Base-by-base conservation (phyloP, 148 eudicot genomes). In the Camellia japonica region DNA sequence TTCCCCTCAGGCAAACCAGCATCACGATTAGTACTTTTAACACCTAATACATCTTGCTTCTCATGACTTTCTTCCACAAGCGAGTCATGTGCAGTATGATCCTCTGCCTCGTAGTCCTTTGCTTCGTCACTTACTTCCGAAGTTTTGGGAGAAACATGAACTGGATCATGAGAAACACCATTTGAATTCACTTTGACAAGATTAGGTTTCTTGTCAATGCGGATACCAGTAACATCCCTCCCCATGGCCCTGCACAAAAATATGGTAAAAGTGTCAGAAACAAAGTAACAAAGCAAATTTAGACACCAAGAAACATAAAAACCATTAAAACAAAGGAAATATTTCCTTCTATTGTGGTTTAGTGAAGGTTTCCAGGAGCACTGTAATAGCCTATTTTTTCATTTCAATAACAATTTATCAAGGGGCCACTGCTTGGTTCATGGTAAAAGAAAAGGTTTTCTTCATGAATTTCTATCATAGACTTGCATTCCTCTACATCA, bases 221-320 rank as follows among this genome's bases (percentile, higher is more conserved):
- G 89, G 80, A 90, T 73, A 73, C 95, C 92, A 58, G 93, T 76
- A 81, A 92, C 83, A 71, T 93, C 93, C 80, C 97, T 92, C 77
- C 94, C 97, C 99, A 95, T 93, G 73, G 65, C 83, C 87, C 99
- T 93, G 90, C 86, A 82, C 11, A 74, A 86, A 77, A 80, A 49
- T 15, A 30, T 69, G 42, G 60, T 9, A 42, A 73, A 71, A 43
- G 43, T n/a, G 19, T 79, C 60, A 71, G 5, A 23, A 20, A 61
- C 7, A 30, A 16, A 52, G 7, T 30, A 54, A 73, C 63, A 55
- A 15, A 55, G 46, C 13, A 14, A 73, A 52, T 72, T 52, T 56
- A 42, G 3, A 55, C 52, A 15, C 1, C 6, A 13, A 13, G 10
- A 23, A 11, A 4, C 46, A 10, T 4, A 54, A 73, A 5, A 4